Base-by-base conservation (phyloP, 2,329 filamentous ascomycete genomes). In the Diplocarpon mali region DNA sequence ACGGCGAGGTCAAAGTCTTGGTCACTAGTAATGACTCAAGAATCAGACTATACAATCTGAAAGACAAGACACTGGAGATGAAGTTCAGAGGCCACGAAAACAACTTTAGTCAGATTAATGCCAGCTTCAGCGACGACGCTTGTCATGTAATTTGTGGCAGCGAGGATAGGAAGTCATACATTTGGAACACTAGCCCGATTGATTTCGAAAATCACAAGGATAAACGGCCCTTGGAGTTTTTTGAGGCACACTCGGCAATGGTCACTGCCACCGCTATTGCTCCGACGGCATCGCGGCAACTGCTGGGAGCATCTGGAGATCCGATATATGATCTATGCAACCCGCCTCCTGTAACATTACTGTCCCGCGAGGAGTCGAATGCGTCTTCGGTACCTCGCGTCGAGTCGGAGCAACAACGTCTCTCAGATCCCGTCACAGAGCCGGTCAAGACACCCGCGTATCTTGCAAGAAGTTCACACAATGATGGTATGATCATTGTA, bases 311-410 rank as follows among this genome's bases (percentile, higher is more conserved):
- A 12, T 93, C 88, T 0, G 85, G 45, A 17, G 58, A 98, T 60
- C 89, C 92, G 1, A 76, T 98, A n/a, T 98, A 88, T 62, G 89
- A 95, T 56, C 72, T 96, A 1, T 96, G 92, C 69, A 96, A 96
- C 56, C 92, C 92, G 5, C 92, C 90, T 0, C 88, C 90, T 0
- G 79, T 96, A 13, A 89, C 79, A 6, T 70, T 96, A 14, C 71
- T 89, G 49, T 88, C 83, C 53, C 74, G 80, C 20, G 78, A 82
- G 15, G 85, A 92, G 56, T 73, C 73, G 13, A 60, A 65, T 40
- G 61, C 64, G 5, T 72, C 71, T 1, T 74, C 73, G 68, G 66
- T 50, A 14, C 15, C 34, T 47, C 51, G 34, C 36, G 35, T 35
- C 38, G 41, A 14, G 42, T 52, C 24, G 46, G 47, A 12, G 56